Evolutionary conservation across 2,329 filamentous ascomycete genomes (phyloP).

Genomic region (Alternaria gaisen): DNA sequence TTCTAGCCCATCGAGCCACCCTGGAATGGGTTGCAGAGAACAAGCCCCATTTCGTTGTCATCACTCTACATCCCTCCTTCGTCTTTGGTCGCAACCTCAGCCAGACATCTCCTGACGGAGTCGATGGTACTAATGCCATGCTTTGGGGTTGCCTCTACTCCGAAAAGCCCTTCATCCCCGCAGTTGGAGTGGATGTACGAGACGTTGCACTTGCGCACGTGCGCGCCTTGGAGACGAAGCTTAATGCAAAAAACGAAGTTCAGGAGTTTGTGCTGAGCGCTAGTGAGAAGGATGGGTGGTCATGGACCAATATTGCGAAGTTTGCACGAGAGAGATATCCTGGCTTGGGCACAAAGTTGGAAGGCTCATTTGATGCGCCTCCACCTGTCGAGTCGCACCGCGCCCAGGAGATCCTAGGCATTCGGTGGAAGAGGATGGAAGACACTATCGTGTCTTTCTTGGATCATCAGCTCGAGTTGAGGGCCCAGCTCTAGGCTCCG

Average conservation of each 20-base stretch:
- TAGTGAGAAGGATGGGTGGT: constrained; percentile 9
- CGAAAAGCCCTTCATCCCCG: constrained; percentile 20
- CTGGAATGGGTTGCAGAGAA: constrained; percentile 26
- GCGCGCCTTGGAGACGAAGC: constrained; percentile 15
- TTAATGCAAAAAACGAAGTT: not conserved
- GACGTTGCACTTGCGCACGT: constrained; percentile 41
- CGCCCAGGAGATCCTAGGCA: constrained; percentile 25
- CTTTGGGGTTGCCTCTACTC: constrained; percentile 22
- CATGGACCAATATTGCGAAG: constrained; percentile 25
- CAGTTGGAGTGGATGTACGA: constrained; percentile 31
- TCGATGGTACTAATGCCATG: constrained; percentile 31
- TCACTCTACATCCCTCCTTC: constrained; percentile 37
- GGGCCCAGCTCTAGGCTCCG: not conserved
- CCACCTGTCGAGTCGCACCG: constrained; percentile 15
- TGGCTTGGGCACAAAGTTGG: constrained; percentile 15
- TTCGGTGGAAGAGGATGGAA: constrained; percentile 24
- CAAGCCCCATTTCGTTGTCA: constrained; percentile 30
- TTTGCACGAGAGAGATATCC: constrained; percentile 29
- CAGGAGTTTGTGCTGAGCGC: not conserved
- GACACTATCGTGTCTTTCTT: constrained; percentile 4
- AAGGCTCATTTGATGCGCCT: constrained; percentile 8
- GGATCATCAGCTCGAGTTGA: constrained; percentile 1
- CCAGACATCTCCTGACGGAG: constrained; percentile 21
- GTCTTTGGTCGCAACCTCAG: constrained; percentile 35
- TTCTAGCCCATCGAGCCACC: constrained; percentile 40